Percentiles rank a stretch among this genome's conserved stretches.
Evolutionary conservation across 768 basidiomycete genomes (phyloP).

Genomic region (Leccinum rimulosum): DNA sequence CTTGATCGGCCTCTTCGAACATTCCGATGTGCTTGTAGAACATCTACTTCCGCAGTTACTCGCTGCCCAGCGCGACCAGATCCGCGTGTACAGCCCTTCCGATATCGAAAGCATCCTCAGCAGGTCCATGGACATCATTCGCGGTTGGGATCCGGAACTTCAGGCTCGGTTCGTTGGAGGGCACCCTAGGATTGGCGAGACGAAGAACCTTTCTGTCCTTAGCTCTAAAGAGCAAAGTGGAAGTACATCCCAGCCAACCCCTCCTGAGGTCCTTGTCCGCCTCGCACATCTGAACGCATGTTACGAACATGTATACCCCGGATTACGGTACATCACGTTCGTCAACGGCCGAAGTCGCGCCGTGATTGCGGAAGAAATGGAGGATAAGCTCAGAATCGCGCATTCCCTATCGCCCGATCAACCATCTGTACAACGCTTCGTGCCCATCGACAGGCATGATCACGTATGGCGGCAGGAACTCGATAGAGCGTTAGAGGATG

Average conservation of each 20-base stretch:
- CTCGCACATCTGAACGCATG: slow-evolving; percentile 72
- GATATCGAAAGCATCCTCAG: slow-evolving; percentile 56
- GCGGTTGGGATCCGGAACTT: slow-evolving; percentile 47
- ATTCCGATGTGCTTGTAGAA: slow-evolving; percentile 53
- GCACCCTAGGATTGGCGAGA: slow-evolving; percentile 90
- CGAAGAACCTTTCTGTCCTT: slow-evolving; percentile 66
- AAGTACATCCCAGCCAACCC: slow-evolving; percentile 45
- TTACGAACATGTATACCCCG: slow-evolving; percentile 73
- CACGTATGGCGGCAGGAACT: slow-evolving; percentile 66
- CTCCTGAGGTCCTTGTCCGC: slow-evolving; percentile 70
- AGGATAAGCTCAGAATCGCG: slow-evolving; percentile 53
- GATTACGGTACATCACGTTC: slow-evolving; percentile 87
- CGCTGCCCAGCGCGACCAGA: slow-evolving; percentile 21
- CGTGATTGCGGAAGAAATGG: slow-evolving; percentile 77
- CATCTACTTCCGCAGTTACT: slow-evolving; percentile 56
- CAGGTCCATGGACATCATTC: slow-evolving; percentile 45
- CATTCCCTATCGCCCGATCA: slow-evolving; percentile 45
- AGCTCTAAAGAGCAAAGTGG: slow-evolving; percentile 81
- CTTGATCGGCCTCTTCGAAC: slow-evolving; percentile 59
- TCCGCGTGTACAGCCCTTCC: slow-evolving; percentile 30
- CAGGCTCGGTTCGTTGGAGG: slow-evolving; percentile 71
- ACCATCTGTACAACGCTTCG: slow-evolving; percentile 36
- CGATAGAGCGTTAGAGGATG: slow-evolving; percentile 66
- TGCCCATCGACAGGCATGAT: slow-evolving; percentile 36
- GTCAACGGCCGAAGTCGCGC: slow-evolving; percentile 80